Conservation (phyloP, 257 asterid species). For the Solanum dulcamara region DNA sequence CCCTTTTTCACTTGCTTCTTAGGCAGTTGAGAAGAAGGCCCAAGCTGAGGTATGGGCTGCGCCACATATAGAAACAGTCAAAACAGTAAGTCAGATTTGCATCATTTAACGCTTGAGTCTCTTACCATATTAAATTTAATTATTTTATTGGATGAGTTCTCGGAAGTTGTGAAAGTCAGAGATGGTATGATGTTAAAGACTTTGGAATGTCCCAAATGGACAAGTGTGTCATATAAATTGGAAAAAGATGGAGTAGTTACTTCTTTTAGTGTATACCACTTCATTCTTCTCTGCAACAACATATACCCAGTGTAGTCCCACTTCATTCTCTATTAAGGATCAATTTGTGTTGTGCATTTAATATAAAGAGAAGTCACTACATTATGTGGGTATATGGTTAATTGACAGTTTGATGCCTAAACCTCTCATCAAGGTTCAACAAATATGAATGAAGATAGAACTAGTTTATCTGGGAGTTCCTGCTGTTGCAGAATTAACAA, state of each 20-base stretch:
- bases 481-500: not conserved
- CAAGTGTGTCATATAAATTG: not conserved
- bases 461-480: not conserved
- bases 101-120: not conserved
- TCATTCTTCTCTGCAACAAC: not conserved
- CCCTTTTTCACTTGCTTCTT: not conserved
- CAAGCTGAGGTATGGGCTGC: constrained; percentile 81
- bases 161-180: not conserved
- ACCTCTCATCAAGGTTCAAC: not conserved
- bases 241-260: not conserved
- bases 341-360: not conserved
- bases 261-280: not conserved
- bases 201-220: not conserved
- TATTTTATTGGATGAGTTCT: not conserved
- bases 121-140: not conserved
- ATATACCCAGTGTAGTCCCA: not conserved
- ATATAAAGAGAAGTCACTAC: not conserved
- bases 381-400: not conserved
- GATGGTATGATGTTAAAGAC: not conserved
- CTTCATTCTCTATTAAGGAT: not conserved
- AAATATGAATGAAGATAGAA: not conserved
- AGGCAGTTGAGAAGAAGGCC: constrained; percentile 74
- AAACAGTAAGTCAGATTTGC: constrained; percentile 47
- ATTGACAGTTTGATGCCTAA: not conserved
- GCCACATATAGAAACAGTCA: constrained; percentile 69